These are phyloP conservation scores for Kluyveromyces dobzhanskii DNA, from an alignment of 805 yeast genomes.

Conservation along the genomic window DNA sequence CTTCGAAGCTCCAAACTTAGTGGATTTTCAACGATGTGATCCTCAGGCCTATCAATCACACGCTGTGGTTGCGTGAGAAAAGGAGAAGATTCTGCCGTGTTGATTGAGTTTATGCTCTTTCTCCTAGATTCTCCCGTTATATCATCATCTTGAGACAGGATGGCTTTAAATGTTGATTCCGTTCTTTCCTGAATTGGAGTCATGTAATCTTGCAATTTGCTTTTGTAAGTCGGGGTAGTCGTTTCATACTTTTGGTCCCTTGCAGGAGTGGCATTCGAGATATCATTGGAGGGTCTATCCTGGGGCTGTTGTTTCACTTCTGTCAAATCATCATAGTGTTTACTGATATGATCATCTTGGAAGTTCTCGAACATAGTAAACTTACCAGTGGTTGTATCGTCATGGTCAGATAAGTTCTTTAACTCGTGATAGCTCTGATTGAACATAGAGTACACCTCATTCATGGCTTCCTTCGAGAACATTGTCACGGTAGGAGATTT, in stretches of 20 bases:
- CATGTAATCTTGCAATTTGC: slow-evolving; percentile 16
- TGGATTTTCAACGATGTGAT: slow-evolving; percentile 33
- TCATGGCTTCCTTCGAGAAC: slow-evolving; percentile 64
- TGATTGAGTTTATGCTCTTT: slow-evolving; percentile 2
- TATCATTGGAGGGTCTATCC: neutral
- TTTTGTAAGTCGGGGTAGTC: slow-evolving; percentile 8
- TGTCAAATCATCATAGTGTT: slow-evolving; percentile 30
- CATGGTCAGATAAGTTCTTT: slow-evolving; percentile 14
- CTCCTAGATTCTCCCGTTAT: slow-evolving; percentile 8
- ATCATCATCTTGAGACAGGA: slow-evolving; percentile 14
- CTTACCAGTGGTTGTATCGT: slow-evolving; percentile 20
- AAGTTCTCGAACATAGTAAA: slow-evolving; percentile 24
- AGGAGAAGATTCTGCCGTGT: slow-evolving; percentile 22
- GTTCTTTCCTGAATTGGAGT: slow-evolving; percentile 25
- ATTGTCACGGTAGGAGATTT: slow-evolving; percentile 74
- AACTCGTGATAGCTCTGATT: slow-evolving; percentile 34
- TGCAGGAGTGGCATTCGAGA: slow-evolving; percentile 3
- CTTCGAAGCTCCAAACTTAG: slow-evolving; percentile 35
- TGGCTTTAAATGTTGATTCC: slow-evolving; percentile 10
- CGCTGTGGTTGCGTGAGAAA: slow-evolving; percentile 24
- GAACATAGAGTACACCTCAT: slow-evolving; percentile 70
- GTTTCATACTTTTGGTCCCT: slow-evolving; percentile 5
- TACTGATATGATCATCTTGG: slow-evolving; percentile 32
- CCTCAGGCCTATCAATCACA: neutral
- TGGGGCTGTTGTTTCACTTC: slow-evolving; percentile 19